Evolutionary conservation across 257 asterid species (phyloP).

Genomic region (Nicotiana undulata): DNA sequence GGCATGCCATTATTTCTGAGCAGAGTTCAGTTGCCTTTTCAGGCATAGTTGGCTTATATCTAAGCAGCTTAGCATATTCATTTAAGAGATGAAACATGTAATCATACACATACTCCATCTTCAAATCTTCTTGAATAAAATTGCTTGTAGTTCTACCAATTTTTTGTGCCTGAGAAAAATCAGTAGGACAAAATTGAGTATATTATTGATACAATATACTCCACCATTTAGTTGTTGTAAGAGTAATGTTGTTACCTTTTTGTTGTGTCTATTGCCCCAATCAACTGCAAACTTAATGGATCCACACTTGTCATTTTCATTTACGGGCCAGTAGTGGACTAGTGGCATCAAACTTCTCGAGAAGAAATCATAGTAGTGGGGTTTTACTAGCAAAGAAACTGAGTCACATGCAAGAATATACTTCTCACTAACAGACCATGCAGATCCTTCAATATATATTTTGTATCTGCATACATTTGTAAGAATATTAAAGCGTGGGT

Average conservation of each 20-base stretch:
- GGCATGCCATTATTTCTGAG: slow-evolving; percentile 41
- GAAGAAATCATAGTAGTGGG: slow-evolving; percentile 27
- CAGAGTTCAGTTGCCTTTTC: slow-evolving; percentile 36
- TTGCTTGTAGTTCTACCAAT: slow-evolving; percentile 36
- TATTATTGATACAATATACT: background rate
- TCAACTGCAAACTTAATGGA: slow-evolving; percentile 27
- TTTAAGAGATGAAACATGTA: slow-evolving; percentile 50
- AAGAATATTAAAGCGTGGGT: background rate
- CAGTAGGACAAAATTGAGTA: background rate
- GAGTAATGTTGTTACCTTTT: slow-evolving; percentile 7
- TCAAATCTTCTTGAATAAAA: slow-evolving; percentile 37
- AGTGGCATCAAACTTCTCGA: slow-evolving; percentile 20
- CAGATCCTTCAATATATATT: slow-evolving; percentile 28
- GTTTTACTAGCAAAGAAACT: slow-evolving; percentile 19
- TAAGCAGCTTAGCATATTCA: slow-evolving; percentile 37
- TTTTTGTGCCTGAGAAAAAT: slow-evolving; percentile 29
- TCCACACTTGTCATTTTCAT: slow-evolving; percentile 18
- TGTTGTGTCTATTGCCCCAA: slow-evolving; percentile 23
- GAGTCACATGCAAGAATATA: slow-evolving; percentile 30
- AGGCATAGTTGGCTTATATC: slow-evolving; percentile 35
- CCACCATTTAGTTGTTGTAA: background rate
- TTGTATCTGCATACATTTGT: slow-evolving; percentile 16
- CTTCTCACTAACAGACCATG: slow-evolving; percentile 32
- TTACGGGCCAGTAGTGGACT: slow-evolving; percentile 30
- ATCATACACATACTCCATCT: slow-evolving; percentile 45